Base-by-base conservation (phyloP, 345 rosid genomes). In the Corchorus capsularis region DNA sequence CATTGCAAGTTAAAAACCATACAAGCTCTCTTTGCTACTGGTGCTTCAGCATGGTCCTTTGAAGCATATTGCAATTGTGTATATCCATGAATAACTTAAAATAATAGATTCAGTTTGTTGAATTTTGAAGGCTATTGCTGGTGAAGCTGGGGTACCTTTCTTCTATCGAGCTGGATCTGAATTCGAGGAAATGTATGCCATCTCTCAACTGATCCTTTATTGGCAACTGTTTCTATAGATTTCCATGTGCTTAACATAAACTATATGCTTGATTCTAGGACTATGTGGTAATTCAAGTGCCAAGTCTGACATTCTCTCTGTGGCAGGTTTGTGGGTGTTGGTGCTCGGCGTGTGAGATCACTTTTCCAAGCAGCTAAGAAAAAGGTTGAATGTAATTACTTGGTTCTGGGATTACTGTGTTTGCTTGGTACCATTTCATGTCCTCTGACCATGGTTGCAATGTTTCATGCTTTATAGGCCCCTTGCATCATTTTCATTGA, bases 131-230 rank as follows among this genome's bases (percentile, higher is more conserved):
- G 99, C 99, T 49, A 96, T 93, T 86, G 98, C 99, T 82, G 99
- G 99, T 82, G 99, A 96, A 89, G 99, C 99, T 64, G 99, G 99
- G 45, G 99, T 93, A 46, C 98, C 99, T 47, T 93, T 96, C 84
- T 96, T 96, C 87, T 96, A 96, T 61, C 88, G 99, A 83, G 97
- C 99, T 62, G 99, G 99, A 65, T 96, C 99, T 78, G 99, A 93
- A 86, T 96, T 96, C 87, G 99, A 96, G 90, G 98, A 96, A 87
- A 96, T 93, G 99, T 93, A 84, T 90, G 98, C 75, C 60, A 69
- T 60, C 52, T 79, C 74, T 62, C 52, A 4, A 43, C 67, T 50
- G 41, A 6, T n/a, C 14, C 41, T 52, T 76, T 27, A 59, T 72
- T 55, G 32, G 19, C 39, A 65, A 47, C 20, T 63, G 43, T 43